phyloP scores from a whole-genome alignment of 805 yeast genomes.

The Wickerhamomyces chaumierensis region DNA sequence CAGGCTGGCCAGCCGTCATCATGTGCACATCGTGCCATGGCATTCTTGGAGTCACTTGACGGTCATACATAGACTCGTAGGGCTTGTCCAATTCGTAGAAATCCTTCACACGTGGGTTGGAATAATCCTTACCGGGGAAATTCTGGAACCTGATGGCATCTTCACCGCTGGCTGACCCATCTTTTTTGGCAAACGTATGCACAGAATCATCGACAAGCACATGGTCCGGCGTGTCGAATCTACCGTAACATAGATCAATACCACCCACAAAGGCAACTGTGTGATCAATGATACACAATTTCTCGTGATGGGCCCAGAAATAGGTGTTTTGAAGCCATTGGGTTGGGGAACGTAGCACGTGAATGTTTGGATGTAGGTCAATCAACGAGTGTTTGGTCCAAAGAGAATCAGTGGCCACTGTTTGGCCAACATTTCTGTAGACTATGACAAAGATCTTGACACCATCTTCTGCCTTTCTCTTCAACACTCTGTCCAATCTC shows the following conservation, averaged over 20 bases:
- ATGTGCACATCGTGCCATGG: constrained; percentile 99
- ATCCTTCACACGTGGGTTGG: constrained; percentile 89
- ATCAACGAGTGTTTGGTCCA: constrained; percentile 92
- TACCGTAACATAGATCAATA: constrained; percentile 87
- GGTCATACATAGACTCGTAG: constrained; percentile 83
- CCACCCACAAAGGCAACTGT: constrained; percentile 91
- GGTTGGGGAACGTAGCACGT: constrained; percentile 89
- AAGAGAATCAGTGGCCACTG: constrained; percentile 86
- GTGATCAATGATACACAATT: constrained; percentile 76
- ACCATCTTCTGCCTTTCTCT: constrained; percentile 87
- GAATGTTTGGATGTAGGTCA: constrained; percentile 75
- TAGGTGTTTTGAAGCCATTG: constrained; percentile 86
- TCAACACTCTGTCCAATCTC: constrained; percentile 80
- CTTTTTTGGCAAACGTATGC: constrained; percentile 20
- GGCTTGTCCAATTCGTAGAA: constrained; percentile 75
- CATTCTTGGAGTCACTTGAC: constrained; percentile 79
- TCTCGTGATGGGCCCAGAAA: constrained; percentile 99
- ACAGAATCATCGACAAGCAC: constrained; percentile 67
- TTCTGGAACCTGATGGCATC: constrained; percentile 37
- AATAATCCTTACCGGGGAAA: constrained; percentile 96
- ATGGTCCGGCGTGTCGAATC: constrained; percentile 96
- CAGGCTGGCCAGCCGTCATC: constrained; percentile 90
- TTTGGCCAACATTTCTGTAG: constrained; percentile 87
- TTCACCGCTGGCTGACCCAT: constrained; percentile 21
- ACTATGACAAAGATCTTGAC: constrained; percentile 87